phyloP scores from a whole-genome alignment of 1,284 basidiomycete genomes.

The Rhodotorula sp. region DNA sequence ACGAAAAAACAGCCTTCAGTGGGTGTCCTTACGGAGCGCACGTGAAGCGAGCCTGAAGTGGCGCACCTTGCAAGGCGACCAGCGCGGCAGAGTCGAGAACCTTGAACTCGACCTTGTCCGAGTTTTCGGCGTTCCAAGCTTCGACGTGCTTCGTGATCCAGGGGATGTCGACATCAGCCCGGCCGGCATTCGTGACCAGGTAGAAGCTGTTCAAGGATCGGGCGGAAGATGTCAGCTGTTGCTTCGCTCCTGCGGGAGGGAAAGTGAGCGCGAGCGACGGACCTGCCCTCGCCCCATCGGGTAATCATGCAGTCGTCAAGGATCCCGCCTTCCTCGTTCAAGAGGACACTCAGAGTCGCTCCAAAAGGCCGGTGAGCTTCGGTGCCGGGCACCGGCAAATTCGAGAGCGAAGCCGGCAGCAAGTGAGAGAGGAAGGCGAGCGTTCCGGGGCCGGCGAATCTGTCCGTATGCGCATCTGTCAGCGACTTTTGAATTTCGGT shows the following conservation, averaged over 20 bases:
- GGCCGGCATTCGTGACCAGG: slow-evolving; percentile 93
- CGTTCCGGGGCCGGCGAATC: slow-evolving; percentile 50
- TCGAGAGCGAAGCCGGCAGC: slow-evolving; percentile 71
- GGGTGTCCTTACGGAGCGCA: background rate
- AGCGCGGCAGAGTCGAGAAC: slow-evolving; percentile 83
- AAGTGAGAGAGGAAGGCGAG: slow-evolving; percentile 50
- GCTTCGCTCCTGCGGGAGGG: background rate
- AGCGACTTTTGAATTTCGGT: background rate
- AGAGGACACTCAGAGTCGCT: slow-evolving; percentile 70
- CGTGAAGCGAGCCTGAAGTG: background rate
- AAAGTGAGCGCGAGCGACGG: background rate
- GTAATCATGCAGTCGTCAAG: slow-evolving; percentile 76
- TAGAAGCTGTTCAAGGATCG: slow-evolving; percentile 66
- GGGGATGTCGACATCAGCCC: slow-evolving; percentile 74
- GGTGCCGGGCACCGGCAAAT: slow-evolving; percentile 62
- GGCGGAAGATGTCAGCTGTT: background rate
- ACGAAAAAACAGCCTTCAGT: too few species aligned
- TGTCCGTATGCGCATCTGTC: background rate
- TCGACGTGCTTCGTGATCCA: slow-evolving; percentile 70
- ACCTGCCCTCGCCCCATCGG: slow-evolving; percentile 50
- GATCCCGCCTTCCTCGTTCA: slow-evolving; percentile 88
- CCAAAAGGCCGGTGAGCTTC: slow-evolving; percentile 60
- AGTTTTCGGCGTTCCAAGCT: slow-evolving; percentile 67
- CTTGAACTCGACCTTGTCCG: slow-evolving; percentile 72
- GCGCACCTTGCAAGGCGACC: slow-evolving; percentile 73